Evolutionary conservation across 1,284 basidiomycete species (phyloP).

Genomic region (Ganoderma multipileum): DNA sequence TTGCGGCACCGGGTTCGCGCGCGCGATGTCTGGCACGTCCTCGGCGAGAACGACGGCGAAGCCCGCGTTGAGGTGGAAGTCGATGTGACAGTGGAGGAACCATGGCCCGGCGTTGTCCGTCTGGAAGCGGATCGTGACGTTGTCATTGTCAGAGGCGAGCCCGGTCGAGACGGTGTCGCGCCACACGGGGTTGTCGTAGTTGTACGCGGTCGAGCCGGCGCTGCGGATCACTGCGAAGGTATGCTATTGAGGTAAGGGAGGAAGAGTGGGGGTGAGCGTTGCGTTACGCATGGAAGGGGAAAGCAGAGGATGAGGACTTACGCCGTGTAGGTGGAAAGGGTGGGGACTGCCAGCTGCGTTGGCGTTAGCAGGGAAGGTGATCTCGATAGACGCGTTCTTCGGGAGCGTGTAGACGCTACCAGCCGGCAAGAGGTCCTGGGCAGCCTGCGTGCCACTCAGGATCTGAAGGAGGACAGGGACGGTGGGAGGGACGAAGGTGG

Average conservation of each 20-base stretch:
- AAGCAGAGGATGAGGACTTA: background rate
- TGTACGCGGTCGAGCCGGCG: conserved; percentile 34
- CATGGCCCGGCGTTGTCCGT: conserved; percentile 25
- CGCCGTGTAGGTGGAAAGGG: conserved; percentile 47
- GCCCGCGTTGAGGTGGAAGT: conserved; percentile 6
- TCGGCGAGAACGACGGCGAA: conserved; percentile 10
- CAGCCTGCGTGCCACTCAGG: conserved; percentile 36
- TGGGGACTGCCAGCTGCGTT: conserved; percentile 39
- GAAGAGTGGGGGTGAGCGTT: background rate
- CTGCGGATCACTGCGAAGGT: conserved; percentile 37
- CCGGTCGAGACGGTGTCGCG: conserved; percentile 40
- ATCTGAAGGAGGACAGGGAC: conserved; percentile 31
- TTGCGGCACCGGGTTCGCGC: conserved; percentile 1
- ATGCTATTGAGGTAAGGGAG: conserved; percentile 24
- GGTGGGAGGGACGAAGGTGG: conserved; percentile 33
- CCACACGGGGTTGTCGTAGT: conserved; percentile 39
- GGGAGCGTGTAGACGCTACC: conserved; percentile 39
- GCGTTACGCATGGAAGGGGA: background rate
- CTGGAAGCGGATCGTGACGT: conserved; percentile 35
- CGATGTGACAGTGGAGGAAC: conserved; percentile 15
- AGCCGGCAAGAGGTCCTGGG: conserved; percentile 36
- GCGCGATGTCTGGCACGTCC: conserved; percentile 8
- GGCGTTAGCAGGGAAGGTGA: conserved; percentile 10
- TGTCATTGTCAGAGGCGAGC: conserved; percentile 29
- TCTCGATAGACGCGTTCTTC: conserved; percentile 6